A percentile compares a stretch with the other conserved stretches of the same genome.
Evolutionary conservation across 768 basidiomycete species (phyloP).

Genomic region (Mycena galopus): DNA sequence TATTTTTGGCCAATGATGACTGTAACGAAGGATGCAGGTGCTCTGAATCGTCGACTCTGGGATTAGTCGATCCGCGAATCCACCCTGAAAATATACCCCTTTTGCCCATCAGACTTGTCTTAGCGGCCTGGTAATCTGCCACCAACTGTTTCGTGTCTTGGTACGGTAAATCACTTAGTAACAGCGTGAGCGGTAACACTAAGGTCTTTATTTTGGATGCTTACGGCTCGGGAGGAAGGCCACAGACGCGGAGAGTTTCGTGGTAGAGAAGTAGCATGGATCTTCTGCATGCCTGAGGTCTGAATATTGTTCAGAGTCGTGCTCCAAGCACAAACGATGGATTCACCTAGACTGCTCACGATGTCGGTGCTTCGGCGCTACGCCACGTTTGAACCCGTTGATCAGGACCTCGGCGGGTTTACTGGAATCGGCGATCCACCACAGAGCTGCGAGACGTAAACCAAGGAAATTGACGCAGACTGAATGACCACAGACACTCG

Average conservation of each 20-base stretch:
- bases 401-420: constrained; percentile 74
- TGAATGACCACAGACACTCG: constrained; percentile 64
- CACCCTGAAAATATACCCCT: constrained; percentile 71
- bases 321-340: neutral
- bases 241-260: constrained; percentile 34
- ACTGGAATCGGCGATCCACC: constrained; percentile 71
- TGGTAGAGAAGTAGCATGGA: constrained; percentile 65
- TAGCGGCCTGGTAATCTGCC: constrained; percentile 64
- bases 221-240: constrained; percentile 36
- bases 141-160: constrained; percentile 56
- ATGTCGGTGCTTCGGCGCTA: constrained; percentile 77
- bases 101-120: constrained; percentile 57
- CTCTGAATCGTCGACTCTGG: neutral
- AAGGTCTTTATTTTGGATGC: constrained; percentile 6
- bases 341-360: constrained; percentile 71
- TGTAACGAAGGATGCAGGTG: neutral
- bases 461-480: neutral
- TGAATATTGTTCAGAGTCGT: constrained; percentile 39
- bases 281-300: constrained; percentile 67
- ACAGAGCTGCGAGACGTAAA: constrained; percentile 65
- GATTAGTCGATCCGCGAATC: constrained; percentile 48
- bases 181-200: constrained; percentile 1
- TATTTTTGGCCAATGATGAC: constrained; percentile 13
- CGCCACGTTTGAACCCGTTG: constrained; percentile 84
- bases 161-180: constrained; percentile 52